Evolutionary conservation across 2,329 filamentous ascomycete genomes (phyloP), one percentile per base, ranked within the genome.

Genomic region (Trichoderma endophyticum): DNA sequence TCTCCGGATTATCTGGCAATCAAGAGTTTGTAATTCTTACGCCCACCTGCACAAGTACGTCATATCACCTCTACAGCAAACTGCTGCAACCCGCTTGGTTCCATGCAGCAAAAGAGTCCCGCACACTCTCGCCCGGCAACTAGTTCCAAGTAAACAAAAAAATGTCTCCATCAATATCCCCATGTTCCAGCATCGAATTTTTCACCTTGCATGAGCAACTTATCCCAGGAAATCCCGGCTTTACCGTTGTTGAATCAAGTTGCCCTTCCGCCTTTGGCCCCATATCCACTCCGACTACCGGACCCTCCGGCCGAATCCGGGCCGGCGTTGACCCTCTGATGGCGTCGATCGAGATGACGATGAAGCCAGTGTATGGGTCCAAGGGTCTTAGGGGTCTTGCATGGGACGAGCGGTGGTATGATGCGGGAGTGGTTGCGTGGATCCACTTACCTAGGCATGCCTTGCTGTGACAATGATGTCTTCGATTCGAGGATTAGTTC

Each of bases 401-500:
- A 54, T 69, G 66, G 66, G 39, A 69, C 39, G 66, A 69, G 36
- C 28, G 51, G 64, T 67, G 64, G 64, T 15, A 67, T 67, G 64
- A 67, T 57, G 32, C 18, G 24, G 64, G 43, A 51, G 43, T 21
- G 11, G n/a, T 51, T 51, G 43, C 43, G 43, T 21, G n/a, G 43
- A 66, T 66, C 63, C 63, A 66, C 63, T 36, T 66, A 21, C 14
- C 11, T 21, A 64, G 39, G 26, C 24, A 43, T 51, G n/a, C 43
- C 43, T 5, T 3, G 9, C n/a, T 51, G 43, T 21, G n/a, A 14
- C n/a, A 51, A 21, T 51, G n/a, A 51, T 51, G 43, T 51, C n/a
- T 51, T 21, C 9, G 43, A 51, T 51, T 21, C 9, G 43, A 21
- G 9, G 2, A 51, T 51, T 12, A 21, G 43, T 14, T 21, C 9